Percentiles rank a stretch among this genome's conserved stretches.
These are phyloP conservation scores for Cokeromyces recurvatus DNA, from an alignment of 371 early-diverging fungal genomes.

Conservation along the genomic window DNA sequence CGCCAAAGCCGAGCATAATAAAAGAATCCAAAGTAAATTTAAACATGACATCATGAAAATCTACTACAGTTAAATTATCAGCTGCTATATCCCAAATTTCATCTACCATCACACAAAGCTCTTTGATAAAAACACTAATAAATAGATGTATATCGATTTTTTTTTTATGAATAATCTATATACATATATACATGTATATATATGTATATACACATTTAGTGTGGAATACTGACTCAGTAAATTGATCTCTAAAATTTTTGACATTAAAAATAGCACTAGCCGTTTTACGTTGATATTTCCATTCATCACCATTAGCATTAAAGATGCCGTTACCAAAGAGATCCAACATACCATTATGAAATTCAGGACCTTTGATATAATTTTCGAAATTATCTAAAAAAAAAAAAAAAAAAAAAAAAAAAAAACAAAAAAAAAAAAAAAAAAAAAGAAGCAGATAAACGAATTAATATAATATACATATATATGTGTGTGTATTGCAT, in stretches of 20 bases:
- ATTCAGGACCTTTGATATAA: conserved; percentile 26
- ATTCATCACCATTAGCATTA: conserved; percentile 34
- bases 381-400: conserved; percentile 20
- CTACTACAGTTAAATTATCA: conserved; percentile 26
- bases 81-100: conserved; percentile 32
- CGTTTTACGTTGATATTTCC: conserved; percentile 33
- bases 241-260: conserved; percentile 46
- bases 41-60: conserved; percentile 55
- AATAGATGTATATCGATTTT: too few relatives aligned
- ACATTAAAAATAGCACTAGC: conserved; percentile 46
- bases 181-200: too few relatives aligned
- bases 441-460: too few relatives aligned
- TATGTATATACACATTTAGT: too few relatives aligned
- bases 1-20: conserved; percentile 47
- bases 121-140: conserved; percentile 32
- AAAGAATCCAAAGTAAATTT: conserved; percentile 56
- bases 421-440: too few relatives aligned
- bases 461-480: neutral
- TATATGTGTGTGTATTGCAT: too few relatives aligned
- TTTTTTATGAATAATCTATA: too few relatives aligned
- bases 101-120: conserved; percentile 16
- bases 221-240: conserved; percentile 41
- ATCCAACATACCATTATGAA: conserved; percentile 14
- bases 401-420: too few relatives aligned
- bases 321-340: conserved; percentile 31